These are phyloP conservation scores for Amoeboaphelidium protococcarum DNA, from an alignment of 371 early-diverging fungal genomes.

Conservation along the genomic window DNA sequence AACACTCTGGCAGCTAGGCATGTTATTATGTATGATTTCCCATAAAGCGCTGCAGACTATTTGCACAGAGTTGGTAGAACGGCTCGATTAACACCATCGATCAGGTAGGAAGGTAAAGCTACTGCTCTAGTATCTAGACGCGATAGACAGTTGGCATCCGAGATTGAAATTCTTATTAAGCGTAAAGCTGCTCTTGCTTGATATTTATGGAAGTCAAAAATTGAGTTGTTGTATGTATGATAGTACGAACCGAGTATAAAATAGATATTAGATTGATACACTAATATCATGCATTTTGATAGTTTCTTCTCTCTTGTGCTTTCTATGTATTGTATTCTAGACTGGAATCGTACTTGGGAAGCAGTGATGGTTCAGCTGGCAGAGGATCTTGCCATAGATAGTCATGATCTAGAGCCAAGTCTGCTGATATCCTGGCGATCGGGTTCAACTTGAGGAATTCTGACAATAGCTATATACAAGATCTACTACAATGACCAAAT, in stretches of 20 bases:
- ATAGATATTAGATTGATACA: too few relatives aligned
- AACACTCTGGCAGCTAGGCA: slow-evolving; percentile 73
- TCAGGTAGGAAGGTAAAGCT: background rate
- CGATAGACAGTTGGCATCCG: background rate
- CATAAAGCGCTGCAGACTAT: slow-evolving; percentile 53
- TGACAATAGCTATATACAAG: slow-evolving; percentile 28
- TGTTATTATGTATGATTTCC: slow-evolving; percentile 84
- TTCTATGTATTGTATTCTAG: too few relatives aligned
- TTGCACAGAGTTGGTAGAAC: slow-evolving; percentile 15
- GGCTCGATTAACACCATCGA: slow-evolving; percentile 2
- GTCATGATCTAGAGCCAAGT: slow-evolving; percentile 35
- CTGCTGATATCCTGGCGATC: slow-evolving; percentile 37
- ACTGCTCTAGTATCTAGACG: background rate
- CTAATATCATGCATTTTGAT: too few relatives aligned
- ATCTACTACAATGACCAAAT: background rate
- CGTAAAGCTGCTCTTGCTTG: too few relatives aligned
- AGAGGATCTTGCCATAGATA: slow-evolving; percentile 13
- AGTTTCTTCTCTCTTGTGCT: too few relatives aligned
- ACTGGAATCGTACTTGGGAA: too few relatives aligned
- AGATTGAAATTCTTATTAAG: background rate
- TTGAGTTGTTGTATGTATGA: too few relatives aligned
- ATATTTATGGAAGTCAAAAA: too few relatives aligned
- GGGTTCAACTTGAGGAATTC: slow-evolving; percentile 48
- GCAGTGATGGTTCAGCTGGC: too few relatives aligned
- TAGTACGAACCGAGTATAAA: too few relatives aligned